Percentiles rank a stretch among this genome's conserved stretches.
phyloP scores from a whole-genome alignment of 495 filamentous ascomycete genomes.

The Aspergillus coremiiformis region DNA sequence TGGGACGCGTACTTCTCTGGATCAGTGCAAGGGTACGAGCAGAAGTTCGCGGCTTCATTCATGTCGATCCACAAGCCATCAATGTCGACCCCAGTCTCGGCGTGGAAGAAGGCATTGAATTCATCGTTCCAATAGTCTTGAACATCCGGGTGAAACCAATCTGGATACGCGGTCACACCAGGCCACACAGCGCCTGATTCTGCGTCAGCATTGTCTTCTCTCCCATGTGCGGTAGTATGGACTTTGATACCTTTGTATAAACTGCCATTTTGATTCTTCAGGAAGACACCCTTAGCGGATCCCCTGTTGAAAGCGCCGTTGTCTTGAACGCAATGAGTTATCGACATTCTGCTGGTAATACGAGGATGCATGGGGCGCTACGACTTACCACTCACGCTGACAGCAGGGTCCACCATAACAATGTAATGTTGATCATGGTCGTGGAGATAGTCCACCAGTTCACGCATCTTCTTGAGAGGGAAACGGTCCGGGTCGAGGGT shows the following conservation, averaged over 20 bases:
- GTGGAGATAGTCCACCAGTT: conserved; percentile 66
- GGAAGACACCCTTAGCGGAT: conserved; percentile 52
- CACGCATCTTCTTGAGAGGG: conserved; percentile 58
- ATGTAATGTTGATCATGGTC: conserved; percentile 69
- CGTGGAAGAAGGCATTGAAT: conserved; percentile 61
- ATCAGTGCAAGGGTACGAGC: conserved; percentile 63
- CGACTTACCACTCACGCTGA: conserved; percentile 38
- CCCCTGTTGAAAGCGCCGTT: conserved; percentile 62
- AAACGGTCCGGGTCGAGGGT: conserved; percentile 68
- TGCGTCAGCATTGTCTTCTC: conserved; percentile 3
- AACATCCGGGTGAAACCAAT: conserved; percentile 70
- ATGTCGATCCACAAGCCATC: conserved; percentile 87
- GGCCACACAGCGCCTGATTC: conserved; percentile 67
- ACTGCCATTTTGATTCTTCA: conserved; percentile 56
- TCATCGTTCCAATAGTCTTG: conserved; percentile 68
- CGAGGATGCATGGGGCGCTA: not conserved
- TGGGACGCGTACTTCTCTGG: conserved; percentile 45
- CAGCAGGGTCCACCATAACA: conserved; percentile 83
- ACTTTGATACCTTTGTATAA: conserved; percentile 53
- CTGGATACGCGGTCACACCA: conserved; percentile 70
- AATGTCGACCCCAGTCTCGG: conserved; percentile 63
- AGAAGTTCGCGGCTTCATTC: conserved; percentile 72
- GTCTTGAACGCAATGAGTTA: conserved; percentile 23
- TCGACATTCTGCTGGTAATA: not conserved
- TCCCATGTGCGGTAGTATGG: not conserved